Conservation (phyloP, 305 asterid species). For the Lippia alba region DNA sequence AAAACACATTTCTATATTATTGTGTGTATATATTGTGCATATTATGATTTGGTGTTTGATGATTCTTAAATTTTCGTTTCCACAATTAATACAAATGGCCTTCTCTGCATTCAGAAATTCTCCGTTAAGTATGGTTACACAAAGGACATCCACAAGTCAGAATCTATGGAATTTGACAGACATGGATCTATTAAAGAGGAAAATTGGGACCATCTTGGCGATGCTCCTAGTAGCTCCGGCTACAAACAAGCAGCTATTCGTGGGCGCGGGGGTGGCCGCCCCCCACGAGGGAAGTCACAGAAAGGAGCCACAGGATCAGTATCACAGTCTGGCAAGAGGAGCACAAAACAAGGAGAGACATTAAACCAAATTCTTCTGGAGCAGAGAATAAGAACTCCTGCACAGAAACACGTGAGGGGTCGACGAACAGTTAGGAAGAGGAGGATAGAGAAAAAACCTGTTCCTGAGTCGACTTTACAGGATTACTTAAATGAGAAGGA, state of each 20-base stretch:
- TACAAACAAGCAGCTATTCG: constrained; percentile 36
- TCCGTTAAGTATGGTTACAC: constrained; percentile 40
- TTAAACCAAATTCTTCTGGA: constrained; percentile 64
- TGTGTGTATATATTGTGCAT: too few relatives aligned
- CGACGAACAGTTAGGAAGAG: constrained; percentile 77
- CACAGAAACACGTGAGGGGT: constrained; percentile 80
- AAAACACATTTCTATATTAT: too few relatives aligned
- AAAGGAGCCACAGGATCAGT: constrained; percentile 44
- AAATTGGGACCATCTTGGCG: constrained; percentile 37
- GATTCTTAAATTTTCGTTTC: neutral
- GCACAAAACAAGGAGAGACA: constrained; percentile 47
- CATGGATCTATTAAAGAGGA: constrained; percentile 45
- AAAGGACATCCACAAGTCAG: constrained; percentile 45
- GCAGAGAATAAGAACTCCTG: constrained; percentile 61
- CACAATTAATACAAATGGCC: neutral
- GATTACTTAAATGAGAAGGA: constrained; percentile 44
- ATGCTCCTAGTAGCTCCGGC: constrained; percentile 51
- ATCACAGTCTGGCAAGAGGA: constrained; percentile 48
- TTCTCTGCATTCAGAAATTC: constrained; percentile 47
- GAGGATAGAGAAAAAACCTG: constrained; percentile 58
- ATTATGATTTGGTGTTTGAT: too few relatives aligned
- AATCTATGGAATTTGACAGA: constrained; percentile 43
- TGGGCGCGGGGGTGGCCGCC: constrained; percentile 55
- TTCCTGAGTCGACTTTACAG: constrained; percentile 37
- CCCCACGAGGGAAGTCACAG: constrained; percentile 67